phyloP scores from a whole-genome alignment of 371 early-diverging fungal species.

The Mortierella sp. region DNA sequence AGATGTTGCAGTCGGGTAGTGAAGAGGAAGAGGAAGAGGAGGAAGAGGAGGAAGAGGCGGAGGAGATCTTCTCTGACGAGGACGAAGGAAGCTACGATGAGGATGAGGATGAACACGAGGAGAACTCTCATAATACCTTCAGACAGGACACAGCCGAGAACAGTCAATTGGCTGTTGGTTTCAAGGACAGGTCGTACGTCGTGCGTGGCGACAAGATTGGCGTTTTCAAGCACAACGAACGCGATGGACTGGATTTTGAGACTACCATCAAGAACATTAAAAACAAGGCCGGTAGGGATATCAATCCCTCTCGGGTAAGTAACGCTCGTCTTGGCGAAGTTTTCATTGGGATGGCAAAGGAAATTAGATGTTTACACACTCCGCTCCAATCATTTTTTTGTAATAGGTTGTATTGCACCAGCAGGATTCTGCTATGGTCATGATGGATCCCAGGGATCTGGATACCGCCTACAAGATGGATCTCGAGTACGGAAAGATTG shows the following conservation, averaged over 20 bases:
- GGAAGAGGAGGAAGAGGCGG: conserved; percentile 17
- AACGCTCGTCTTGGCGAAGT: too few species aligned
- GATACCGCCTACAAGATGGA: conserved; percentile 90
- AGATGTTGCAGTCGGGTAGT: conserved; percentile 57
- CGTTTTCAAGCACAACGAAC: conserved; percentile 81
- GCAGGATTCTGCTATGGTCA: conserved; percentile 80
- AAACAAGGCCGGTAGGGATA: conserved; percentile 60
- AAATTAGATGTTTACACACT: background rate
- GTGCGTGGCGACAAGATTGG: conserved; percentile 89
- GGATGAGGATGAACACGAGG: conserved; percentile 38
- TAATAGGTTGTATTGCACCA: conserved; percentile 81
- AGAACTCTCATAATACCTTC: conserved; percentile 29
- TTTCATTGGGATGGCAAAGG: background rate
- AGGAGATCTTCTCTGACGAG: conserved; percentile 30
- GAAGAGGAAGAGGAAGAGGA: conserved; percentile 24
- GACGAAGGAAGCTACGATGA: conserved; percentile 44
- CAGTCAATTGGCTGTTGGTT: conserved; percentile 81
- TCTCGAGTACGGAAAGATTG: conserved; percentile 90
- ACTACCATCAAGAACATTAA: conserved; percentile 76
- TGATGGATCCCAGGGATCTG: conserved; percentile 75
- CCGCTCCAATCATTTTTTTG: background rate
- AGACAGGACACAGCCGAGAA: conserved; percentile 61
- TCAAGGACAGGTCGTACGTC: conserved; percentile 87
- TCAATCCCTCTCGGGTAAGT: conserved; percentile 69
- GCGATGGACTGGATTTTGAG: conserved; percentile 73